phyloP scores from a whole-genome alignment of 1,284 basidiomycete species.

The Puccinia coronata region DNA sequence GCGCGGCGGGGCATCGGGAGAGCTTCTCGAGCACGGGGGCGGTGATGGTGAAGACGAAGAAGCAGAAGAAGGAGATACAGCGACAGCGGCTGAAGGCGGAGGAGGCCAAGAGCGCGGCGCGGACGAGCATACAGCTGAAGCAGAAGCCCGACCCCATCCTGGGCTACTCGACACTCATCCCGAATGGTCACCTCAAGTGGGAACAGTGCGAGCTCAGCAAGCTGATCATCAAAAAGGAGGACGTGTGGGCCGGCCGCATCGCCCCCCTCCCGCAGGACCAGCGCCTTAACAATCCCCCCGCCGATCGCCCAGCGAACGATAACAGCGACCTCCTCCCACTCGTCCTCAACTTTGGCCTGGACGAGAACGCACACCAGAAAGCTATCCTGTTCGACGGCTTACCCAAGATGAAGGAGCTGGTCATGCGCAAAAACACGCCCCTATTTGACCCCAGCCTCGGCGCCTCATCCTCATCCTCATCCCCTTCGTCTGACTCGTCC shows the following conservation, averaged over 20 bases:
- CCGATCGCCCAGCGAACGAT: neutral
- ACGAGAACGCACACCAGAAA: conserved; percentile 28
- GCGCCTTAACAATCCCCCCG: neutral
- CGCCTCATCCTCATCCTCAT: neutral
- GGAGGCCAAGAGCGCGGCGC: conserved; percentile 1
- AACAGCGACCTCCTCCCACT: neutral
- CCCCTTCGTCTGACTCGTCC: neutral
- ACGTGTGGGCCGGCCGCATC: conserved; percentile 37
- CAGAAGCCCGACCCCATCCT: conserved; percentile 43
- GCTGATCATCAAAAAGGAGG: conserved; percentile 43
- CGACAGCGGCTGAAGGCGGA: conserved; percentile 19
- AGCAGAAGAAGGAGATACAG: conserved; percentile 41
- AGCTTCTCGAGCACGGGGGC: conserved; percentile 6
- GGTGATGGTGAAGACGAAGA: conserved; percentile 26
- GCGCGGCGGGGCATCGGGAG: neutral
- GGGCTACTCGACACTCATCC: conserved; percentile 39
- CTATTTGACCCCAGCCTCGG: conserved; percentile 18
- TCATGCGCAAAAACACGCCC: neutral
- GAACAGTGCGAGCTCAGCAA: conserved; percentile 38
- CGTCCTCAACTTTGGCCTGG: conserved; percentile 40
- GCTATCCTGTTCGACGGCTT: conserved; percentile 32
- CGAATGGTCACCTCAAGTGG: conserved; percentile 37
- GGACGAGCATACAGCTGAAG: neutral
- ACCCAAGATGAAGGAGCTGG: conserved; percentile 20
- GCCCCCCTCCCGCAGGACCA: too few species aligned